Evolutionary conservation across 352 stramenopile genomes (phyloP).

Genomic region (Pythium scleroteichum): DNA sequence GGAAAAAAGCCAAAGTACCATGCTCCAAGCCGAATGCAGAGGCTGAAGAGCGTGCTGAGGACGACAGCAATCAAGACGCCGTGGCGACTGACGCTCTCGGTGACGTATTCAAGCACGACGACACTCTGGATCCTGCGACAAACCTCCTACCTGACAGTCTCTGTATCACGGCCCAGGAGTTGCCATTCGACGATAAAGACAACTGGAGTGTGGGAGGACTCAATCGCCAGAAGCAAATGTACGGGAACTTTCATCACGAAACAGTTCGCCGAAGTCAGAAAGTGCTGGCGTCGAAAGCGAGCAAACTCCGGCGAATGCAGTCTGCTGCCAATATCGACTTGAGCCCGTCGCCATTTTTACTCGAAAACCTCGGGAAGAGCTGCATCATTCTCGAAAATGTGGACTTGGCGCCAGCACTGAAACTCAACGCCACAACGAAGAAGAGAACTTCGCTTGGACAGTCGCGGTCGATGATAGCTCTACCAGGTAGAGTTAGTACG

Average conservation of each 20-base stretch:
- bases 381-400: slow-evolving; percentile 46
- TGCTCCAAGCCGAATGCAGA: too few relatives aligned
- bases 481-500: neutral
- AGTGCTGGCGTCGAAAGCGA: slow-evolving; percentile 33
- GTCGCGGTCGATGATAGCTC: slow-evolving; percentile 11
- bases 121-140: slow-evolving; percentile 11
- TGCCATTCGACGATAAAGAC: slow-evolving; percentile 77
- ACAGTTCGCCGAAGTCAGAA: slow-evolving; percentile 62
- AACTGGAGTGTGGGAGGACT: slow-evolving; percentile 78
- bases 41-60: too few relatives aligned
- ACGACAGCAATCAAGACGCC: neutral
- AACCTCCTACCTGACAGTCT: slow-evolving; percentile 39
- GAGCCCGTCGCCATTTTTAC: slow-evolving; percentile 61
- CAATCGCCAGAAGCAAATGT: slow-evolving; percentile 78
- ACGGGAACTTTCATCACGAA: slow-evolving; percentile 68
- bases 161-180: slow-evolving; percentile 39
- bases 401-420: slow-evolving; percentile 9
- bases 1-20: slow-evolving; percentile 34
- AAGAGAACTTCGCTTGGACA: neutral
- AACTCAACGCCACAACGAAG: slow-evolving; percentile 21
- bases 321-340: slow-evolving; percentile 50
- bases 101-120: neutral
- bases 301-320: slow-evolving; percentile 38
- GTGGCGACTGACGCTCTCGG: slow-evolving; percentile 1
- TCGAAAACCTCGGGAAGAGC: slow-evolving; percentile 58